phyloP scores from a whole-genome alignment of 257 asterid genomes.

The Dorcoceras hygrometricum region DNA sequence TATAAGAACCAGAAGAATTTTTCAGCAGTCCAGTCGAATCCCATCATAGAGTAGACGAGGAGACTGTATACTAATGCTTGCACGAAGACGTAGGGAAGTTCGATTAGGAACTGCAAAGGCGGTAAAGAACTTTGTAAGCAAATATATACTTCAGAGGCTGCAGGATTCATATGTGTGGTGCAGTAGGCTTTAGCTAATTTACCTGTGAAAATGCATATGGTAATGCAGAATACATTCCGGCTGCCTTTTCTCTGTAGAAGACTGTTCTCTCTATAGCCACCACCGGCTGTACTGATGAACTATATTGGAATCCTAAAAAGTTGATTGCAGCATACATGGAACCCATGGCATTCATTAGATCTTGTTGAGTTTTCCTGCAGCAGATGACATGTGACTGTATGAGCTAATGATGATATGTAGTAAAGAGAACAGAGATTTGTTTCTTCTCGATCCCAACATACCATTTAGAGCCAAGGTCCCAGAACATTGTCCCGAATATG shows the following conservation, averaged over 20 bases:
- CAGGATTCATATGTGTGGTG: neutral
- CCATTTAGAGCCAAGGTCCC: constrained; percentile 27
- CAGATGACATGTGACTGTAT: neutral
- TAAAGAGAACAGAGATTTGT: neutral
- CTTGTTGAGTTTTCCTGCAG: constrained; percentile 30
- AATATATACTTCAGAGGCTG: neutral
- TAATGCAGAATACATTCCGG: constrained; percentile 41
- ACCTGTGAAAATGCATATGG: constrained; percentile 36
- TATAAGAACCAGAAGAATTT: constrained; percentile 25
- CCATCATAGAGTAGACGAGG: constrained; percentile 23
- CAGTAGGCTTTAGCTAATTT: neutral
- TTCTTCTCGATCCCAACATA: neutral
- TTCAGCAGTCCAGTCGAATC: constrained; percentile 21
- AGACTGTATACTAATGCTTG: constrained; percentile 18
- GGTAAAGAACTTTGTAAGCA: neutral
- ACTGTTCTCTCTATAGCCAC: constrained; percentile 38
- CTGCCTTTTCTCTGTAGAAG: constrained; percentile 34
- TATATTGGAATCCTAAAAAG: constrained; percentile 31
- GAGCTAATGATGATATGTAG: neutral
- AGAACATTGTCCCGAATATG: constrained; percentile 24
- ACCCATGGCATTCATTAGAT: constrained; percentile 36
- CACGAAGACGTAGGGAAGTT: constrained; percentile 19
- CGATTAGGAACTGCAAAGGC: constrained; percentile 22
- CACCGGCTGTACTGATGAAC: constrained; percentile 35
- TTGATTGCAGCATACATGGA: constrained; percentile 33